Conservation (phyloP, 192 early-diverging fungal species). For the Lunasporangiospora selenospora region DNA sequence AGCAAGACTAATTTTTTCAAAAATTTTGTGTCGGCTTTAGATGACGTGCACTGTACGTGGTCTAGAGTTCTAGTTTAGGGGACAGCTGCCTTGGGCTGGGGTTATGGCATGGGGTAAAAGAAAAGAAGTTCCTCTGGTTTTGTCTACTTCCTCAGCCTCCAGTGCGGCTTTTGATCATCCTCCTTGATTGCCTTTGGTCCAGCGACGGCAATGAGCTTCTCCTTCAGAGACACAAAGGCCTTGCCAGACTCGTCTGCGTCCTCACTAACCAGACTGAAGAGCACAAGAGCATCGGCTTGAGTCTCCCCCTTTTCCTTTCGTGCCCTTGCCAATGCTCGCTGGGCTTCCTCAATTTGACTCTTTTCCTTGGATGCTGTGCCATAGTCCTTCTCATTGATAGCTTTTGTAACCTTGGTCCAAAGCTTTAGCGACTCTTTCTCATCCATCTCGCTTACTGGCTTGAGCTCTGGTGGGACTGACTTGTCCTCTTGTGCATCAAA, state of each 20-base stretch:
- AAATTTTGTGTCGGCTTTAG: too few species aligned
- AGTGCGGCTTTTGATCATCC: constrained; percentile 32
- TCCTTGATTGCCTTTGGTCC: constrained; percentile 27
- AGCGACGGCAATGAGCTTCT: constrained; percentile 6
- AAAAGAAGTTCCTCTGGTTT: too few species aligned
- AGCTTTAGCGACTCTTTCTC: constrained; percentile 70
- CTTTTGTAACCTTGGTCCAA: constrained; percentile 74
- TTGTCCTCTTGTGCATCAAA: constrained; percentile 63
- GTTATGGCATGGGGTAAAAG: too few species aligned
- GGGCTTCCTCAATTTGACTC: constrained; percentile 69
- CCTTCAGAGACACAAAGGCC: constrained; percentile 4
- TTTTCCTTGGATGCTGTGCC: constrained; percentile 72
- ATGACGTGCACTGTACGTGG: too few species aligned
- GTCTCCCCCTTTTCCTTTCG: constrained; percentile 57
- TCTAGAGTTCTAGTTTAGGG: too few species aligned
- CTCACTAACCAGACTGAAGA: constrained; percentile 26
- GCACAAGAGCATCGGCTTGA: constrained; percentile 25
- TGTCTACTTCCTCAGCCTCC: constrained; percentile 18
- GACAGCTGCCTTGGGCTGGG: too few species aligned
- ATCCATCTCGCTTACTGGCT: constrained; percentile 64
- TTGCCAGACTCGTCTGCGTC: constrained; percentile 16
- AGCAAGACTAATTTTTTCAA: too few species aligned
- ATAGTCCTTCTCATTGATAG: constrained; percentile 70
- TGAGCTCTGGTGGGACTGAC: constrained; percentile 63
- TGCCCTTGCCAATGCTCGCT: constrained; percentile 68